phyloP scores from a whole-genome alignment of 768 basidiomycete genomes.

The Leccinum obscurum region DNA sequence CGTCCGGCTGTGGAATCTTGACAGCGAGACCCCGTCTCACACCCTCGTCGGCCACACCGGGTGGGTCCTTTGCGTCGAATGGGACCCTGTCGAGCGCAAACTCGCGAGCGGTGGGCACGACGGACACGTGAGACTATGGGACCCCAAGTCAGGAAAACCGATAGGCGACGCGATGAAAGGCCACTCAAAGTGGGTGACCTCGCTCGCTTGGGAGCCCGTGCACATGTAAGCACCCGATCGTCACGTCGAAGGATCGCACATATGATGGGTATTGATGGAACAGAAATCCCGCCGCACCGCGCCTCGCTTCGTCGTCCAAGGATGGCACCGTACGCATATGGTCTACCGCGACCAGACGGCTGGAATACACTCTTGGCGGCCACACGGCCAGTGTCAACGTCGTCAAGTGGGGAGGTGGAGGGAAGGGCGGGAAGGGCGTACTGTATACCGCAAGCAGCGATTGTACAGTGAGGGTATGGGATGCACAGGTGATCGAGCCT shows the following conservation, averaged over 20 bases:
- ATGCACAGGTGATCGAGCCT: conserved; percentile 65
- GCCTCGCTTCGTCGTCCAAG: conserved; percentile 93
- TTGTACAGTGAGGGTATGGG: conserved; percentile 93
- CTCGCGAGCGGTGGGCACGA: conserved; percentile 95
- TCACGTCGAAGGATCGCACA: conserved; percentile 8
- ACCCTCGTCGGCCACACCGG: conserved; percentile 87
- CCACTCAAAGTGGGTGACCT: conserved; percentile 96
- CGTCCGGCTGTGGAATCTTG: conserved; percentile 91
- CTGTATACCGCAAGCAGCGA: conserved; percentile 96
- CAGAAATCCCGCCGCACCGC: conserved; percentile 77
- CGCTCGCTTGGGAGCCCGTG: conserved; percentile 93
- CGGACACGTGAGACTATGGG: conserved; percentile 91
- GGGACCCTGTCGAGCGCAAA: conserved; percentile 91
- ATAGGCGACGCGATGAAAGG: conserved; percentile 89
- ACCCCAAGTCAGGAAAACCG: conserved; percentile 87
- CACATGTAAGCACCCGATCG: conserved; percentile 62
- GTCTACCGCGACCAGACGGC: conserved; percentile 68
- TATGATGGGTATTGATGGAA: conserved; percentile 5
- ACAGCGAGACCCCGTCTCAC: conserved; percentile 89
- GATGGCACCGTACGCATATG: conserved; percentile 96
- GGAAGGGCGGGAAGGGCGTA: conserved; percentile 60
- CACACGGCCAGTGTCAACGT: conserved; percentile 95
- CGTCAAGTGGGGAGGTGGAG: conserved; percentile 94
- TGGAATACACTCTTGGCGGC: conserved; percentile 87
- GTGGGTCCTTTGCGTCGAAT: conserved; percentile 97